These are phyloP conservation scores for Tremella mesenterica DNA, from an alignment of 768 basidiomycete species.

Conservation along the genomic window DNA sequence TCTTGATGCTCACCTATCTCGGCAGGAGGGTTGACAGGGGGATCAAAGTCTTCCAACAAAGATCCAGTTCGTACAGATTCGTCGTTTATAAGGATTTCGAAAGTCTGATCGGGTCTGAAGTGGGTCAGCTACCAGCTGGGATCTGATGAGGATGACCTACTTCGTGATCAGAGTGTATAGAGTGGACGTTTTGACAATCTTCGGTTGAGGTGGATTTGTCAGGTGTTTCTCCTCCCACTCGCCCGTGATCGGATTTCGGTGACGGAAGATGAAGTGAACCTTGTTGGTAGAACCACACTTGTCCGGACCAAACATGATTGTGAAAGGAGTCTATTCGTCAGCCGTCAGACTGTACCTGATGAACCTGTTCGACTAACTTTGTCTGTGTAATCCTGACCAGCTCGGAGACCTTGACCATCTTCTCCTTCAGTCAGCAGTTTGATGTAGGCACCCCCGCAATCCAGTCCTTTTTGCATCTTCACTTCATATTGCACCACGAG, in stretches of 20 bases:
- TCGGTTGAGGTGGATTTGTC: constrained; percentile 64
- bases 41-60: constrained; percentile 87
- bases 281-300: constrained; percentile 48
- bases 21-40: constrained; percentile 80
- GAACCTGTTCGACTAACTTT: constrained; percentile 26
- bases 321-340: constrained; percentile 43
- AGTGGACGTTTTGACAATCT: constrained; percentile 82
- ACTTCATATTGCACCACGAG: constrained; percentile 97
- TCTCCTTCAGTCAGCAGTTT: constrained; percentile 61
- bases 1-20: constrained; percentile 54
- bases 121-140: constrained; percentile 43
- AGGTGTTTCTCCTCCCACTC: constrained; percentile 98
- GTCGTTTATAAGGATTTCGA: constrained; percentile 82
- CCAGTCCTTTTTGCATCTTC: constrained; percentile 97
- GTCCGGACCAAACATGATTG: constrained; percentile 94
- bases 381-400: constrained; percentile 45
- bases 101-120: constrained; percentile 73
- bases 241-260: constrained; percentile 85
- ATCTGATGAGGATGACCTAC: constrained; percentile 49
- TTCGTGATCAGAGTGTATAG: constrained; percentile 89
- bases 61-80: constrained; percentile 67
- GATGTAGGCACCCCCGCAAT: constrained; percentile 97
- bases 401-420: constrained; percentile 35
- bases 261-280: constrained; percentile 98
- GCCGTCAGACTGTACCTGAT: not conserved